These are phyloP conservation scores for Sphenostylis stenocarpa DNA, from an alignment of 306 rosid genomes.

Conservation along the genomic window DNA sequence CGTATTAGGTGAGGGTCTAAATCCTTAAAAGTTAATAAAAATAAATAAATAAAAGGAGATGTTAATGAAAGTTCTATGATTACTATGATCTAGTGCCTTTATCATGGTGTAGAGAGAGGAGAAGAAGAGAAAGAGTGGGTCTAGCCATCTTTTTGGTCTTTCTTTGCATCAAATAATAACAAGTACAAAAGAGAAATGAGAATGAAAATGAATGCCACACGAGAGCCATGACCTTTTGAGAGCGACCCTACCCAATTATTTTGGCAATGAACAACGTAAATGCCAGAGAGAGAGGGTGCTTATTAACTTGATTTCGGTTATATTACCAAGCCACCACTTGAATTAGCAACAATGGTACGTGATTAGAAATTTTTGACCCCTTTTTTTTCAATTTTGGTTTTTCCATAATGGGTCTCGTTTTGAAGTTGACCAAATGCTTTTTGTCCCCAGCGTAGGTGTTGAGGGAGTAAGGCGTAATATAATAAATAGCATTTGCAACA, in stretches of 20 bases:
- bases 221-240: slow-evolving; percentile 43
- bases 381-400: background rate
- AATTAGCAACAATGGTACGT: slow-evolving; percentile 13
- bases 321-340: slow-evolving; percentile 11
- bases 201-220: slow-evolving; percentile 76
- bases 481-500: background rate
- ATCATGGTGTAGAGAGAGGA: slow-evolving; percentile 4
- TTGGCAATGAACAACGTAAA: slow-evolving; percentile 34
- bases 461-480: background rate
- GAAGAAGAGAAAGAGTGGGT: slow-evolving; percentile 37
- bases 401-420: background rate
- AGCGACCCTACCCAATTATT: slow-evolving; percentile 56
- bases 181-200: slow-evolving; percentile 64
- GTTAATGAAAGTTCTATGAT: slow-evolving; percentile 53
- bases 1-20: slow-evolving; percentile 5
- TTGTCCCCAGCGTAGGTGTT: background rate
- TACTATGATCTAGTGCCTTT: slow-evolving; percentile 34
- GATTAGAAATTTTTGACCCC: background rate
- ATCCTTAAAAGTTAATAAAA: slow-evolving; percentile 13
- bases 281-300: slow-evolving; percentile 26
- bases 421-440: slow-evolving; percentile 15
- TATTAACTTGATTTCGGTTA: slow-evolving; percentile 22
- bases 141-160: slow-evolving; percentile 54
- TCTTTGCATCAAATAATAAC: slow-evolving; percentile 46
- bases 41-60: slow-evolving; percentile 23